These are phyloP conservation scores for Beauveria sp. DNA, from an alignment of 2,329 filamentous ascomycete genomes.

Conservation along the genomic window DNA sequence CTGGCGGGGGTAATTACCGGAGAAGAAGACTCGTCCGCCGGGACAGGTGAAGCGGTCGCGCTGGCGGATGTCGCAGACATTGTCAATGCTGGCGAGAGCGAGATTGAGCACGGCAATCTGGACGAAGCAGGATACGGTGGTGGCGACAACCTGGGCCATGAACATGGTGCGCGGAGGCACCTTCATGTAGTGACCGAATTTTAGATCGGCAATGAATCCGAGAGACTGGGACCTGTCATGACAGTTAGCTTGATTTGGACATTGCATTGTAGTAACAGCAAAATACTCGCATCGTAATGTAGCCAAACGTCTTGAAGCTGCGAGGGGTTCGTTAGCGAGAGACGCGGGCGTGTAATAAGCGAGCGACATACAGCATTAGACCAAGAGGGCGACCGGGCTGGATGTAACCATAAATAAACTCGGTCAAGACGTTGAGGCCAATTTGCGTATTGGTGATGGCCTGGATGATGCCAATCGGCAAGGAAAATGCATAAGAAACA, in stretches of 20 bases:
- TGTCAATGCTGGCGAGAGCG: slow-evolving; percentile 51
- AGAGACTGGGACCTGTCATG: slow-evolving; percentile 46
- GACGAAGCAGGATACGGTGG: slow-evolving; percentile 58
- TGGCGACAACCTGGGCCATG: slow-evolving; percentile 56
- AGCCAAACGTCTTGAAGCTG: slow-evolving; percentile 57
- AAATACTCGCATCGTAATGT: slow-evolving; percentile 45
- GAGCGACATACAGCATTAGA: slow-evolving; percentile 55
- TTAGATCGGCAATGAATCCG: slow-evolving; percentile 57
- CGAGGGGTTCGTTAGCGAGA: background rate
- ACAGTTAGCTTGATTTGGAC: background rate
- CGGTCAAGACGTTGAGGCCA: slow-evolving; percentile 65
- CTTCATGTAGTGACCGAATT: slow-evolving; percentile 69
- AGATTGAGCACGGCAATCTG: slow-evolving; percentile 59
- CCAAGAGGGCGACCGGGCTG: slow-evolving; percentile 64
- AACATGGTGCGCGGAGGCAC: slow-evolving; percentile 61
- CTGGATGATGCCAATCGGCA: slow-evolving; percentile 63
- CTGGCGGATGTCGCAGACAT: slow-evolving; percentile 53
- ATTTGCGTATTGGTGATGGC: slow-evolving; percentile 65
- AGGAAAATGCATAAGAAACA: slow-evolving; percentile 55
- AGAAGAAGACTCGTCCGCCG: slow-evolving; percentile 56
- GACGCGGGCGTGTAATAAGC: background rate
- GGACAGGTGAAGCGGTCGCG: slow-evolving; percentile 55
- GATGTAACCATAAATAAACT: slow-evolving; percentile 69
- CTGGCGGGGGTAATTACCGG: slow-evolving; percentile 30
- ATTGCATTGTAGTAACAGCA: background rate